phyloP scores from a whole-genome alignment of 495 filamentous ascomycete species.

The Parmelia sp. region DNA sequence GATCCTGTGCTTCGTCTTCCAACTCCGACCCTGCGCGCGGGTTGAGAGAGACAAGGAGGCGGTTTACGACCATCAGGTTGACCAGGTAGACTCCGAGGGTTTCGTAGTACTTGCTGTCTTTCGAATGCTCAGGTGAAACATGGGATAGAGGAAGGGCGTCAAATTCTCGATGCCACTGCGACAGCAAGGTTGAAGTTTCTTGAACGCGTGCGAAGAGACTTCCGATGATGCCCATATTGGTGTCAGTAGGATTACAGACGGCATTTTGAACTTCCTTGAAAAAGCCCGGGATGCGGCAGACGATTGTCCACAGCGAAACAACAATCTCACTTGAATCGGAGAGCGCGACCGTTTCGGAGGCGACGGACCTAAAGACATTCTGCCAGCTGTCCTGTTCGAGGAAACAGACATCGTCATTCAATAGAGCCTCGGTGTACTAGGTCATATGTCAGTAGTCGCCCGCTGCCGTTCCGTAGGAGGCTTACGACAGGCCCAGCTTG shows the following conservation, averaged over 20 bases:
- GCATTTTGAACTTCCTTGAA: conserved; percentile 22
- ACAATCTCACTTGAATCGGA: conserved; percentile 28
- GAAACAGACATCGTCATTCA: conserved; percentile 29
- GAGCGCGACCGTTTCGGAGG: conserved; percentile 19
- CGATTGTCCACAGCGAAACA: conserved; percentile 27
- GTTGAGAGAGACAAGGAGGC: conserved; percentile 12
- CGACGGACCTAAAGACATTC: conserved; percentile 24
- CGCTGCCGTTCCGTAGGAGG: too few species aligned
- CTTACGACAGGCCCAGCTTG: conserved; percentile 33
- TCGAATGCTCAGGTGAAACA: not conserved
- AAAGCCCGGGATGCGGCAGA: conserved; percentile 22
- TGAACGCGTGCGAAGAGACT: not conserved
- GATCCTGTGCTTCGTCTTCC: conserved; percentile 14
- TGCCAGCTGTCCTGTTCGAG: conserved; percentile 31
- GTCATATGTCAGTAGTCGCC: not conserved
- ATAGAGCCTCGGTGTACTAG: conserved; percentile 31
- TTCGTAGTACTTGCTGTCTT: conserved; percentile 10
- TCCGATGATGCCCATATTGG: not conserved
- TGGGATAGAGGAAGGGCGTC: not conserved
- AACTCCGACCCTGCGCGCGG: not conserved
- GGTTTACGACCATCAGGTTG: conserved; percentile 4
- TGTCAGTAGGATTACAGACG: conserved; percentile 3
- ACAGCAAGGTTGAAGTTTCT: not conserved
- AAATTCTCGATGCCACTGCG: not conserved
- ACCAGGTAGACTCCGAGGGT: conserved; percentile 13